Conservation (phyloP, 768 basidiomycete species). For the Serpula lacrymans region DNA sequence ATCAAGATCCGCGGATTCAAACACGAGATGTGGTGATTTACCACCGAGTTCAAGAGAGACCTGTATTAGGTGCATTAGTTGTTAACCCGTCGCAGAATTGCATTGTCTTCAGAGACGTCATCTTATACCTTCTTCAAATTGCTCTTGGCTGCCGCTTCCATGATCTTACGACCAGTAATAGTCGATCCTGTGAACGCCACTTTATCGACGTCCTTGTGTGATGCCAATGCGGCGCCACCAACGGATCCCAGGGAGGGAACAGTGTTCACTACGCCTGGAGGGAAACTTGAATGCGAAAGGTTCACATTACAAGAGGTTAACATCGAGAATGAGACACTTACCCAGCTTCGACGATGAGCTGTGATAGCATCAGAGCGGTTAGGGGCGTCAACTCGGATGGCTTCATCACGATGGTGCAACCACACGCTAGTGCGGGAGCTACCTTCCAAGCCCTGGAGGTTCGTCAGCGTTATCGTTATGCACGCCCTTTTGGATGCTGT, state of each 20-base stretch:
- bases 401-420: constrained; percentile 95
- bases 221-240: constrained; percentile 81
- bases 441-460: constrained; percentile 79
- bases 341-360: constrained; percentile 83
- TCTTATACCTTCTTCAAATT: constrained; percentile 84
- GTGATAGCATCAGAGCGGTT: constrained; percentile 78
- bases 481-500: no score
- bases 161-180: constrained; percentile 81
- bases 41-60: constrained; percentile 93
- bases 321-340: constrained; percentile 28
- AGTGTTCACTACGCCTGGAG: constrained; percentile 88
- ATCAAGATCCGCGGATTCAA: constrained; percentile 88
- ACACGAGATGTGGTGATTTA: constrained; percentile 86
- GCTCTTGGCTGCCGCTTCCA: constrained; percentile 88
- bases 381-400: constrained; percentile 86
- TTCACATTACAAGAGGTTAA: constrained; percentile 12
- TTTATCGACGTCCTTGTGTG: constrained; percentile 87
- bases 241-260: constrained; percentile 78
- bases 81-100: constrained; percentile 5
- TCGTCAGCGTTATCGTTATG: constrained; percentile 3
- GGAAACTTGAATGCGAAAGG: constrained; percentile 53
- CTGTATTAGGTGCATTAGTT: constrained; percentile 35
- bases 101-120: constrained; percentile 17
- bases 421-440: constrained; percentile 86
- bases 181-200: constrained; percentile 96